Evolutionary conservation across 176 grass and related monocot genomes (phyloP).

Genomic region (Echinochloa phyllopogon): DNA sequence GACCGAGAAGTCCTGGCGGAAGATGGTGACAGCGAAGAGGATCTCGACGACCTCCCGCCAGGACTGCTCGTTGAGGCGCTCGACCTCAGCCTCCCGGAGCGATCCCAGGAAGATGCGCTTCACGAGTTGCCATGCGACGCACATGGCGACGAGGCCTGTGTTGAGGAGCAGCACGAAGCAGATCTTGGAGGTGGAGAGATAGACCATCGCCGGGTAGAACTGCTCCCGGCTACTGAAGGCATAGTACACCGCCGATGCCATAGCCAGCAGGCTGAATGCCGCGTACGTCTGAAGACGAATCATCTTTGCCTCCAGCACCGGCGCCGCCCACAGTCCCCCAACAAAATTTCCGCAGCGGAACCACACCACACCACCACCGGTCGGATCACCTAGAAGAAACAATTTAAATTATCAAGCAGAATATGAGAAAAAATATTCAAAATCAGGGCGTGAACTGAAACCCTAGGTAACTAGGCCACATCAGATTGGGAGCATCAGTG

Average conservation of each 20-base stretch:
- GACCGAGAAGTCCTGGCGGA: constrained; percentile 96
- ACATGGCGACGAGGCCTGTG: constrained; percentile 88
- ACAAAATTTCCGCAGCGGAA: not conserved
- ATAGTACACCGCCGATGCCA: constrained; percentile 70
- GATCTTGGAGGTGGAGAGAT: constrained; percentile 96
- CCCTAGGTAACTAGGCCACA: too few relatives aligned
- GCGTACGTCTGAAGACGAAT: constrained; percentile 88
- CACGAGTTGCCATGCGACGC: constrained; percentile 81
- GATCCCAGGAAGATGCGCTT: constrained; percentile 85
- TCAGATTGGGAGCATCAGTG: too few relatives aligned
- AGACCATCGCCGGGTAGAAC: constrained; percentile 93
- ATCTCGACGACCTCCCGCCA: constrained; percentile 96
- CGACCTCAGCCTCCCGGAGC: constrained; percentile 89
- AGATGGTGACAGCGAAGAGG: constrained; percentile 95
- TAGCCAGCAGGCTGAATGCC: constrained; percentile 93
- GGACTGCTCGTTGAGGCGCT: constrained; percentile 93
- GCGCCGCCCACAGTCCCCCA: not conserved
- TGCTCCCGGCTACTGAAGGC: constrained; percentile 97
- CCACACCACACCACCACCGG: not conserved
- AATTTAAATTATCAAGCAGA: not conserved
- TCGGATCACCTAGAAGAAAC: constrained; percentile 9
- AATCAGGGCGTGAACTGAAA: not conserved
- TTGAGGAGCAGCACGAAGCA: constrained; percentile 96
- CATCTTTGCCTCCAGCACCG: constrained; percentile 45
- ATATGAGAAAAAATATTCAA: not conserved